A percentile compares a stretch with the other conserved stretches of the same genome.
phyloP scores from a whole-genome alignment of 2,329 filamentous ascomycete genomes.

The Botrytis cinerea region DNA sequence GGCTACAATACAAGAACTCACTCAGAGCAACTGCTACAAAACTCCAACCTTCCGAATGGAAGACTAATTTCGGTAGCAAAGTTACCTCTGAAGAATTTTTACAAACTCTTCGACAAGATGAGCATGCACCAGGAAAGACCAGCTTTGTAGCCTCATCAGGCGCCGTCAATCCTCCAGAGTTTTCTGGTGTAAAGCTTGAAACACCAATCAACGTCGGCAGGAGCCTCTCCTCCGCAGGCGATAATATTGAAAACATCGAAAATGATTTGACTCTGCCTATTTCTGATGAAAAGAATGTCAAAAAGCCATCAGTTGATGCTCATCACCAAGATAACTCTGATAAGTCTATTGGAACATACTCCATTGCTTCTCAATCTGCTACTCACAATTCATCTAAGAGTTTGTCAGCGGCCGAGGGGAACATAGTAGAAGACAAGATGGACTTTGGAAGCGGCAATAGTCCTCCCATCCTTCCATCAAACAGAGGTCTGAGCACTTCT shows the following conservation, averaged over 20 bases:
- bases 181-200: neutral
- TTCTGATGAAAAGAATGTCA: neutral
- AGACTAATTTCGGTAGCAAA: neutral
- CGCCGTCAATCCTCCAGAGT: neutral
- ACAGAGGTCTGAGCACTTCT: conserved; percentile 11
- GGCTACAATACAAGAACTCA: conserved; percentile 1
- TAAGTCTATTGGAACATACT: neutral
- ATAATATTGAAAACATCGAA: neutral
- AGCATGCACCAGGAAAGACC: neutral
- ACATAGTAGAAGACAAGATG: neutral
- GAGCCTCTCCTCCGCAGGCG: too few species aligned
- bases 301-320: neutral
- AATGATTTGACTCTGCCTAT: neutral
- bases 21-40: conserved; percentile 6
- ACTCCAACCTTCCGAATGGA: conserved; percentile 5
- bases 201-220: neutral
- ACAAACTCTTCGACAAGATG: neutral
- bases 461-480: neutral
- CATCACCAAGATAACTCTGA: neutral
- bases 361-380: neutral
- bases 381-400: neutral
- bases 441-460: neutral
- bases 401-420: neutral
- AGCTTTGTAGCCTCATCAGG: neutral
- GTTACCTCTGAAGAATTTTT: neutral